phyloP scores from a whole-genome alignment of 2,329 filamentous ascomycete species.

The Aspergillus vadensis region DNA sequence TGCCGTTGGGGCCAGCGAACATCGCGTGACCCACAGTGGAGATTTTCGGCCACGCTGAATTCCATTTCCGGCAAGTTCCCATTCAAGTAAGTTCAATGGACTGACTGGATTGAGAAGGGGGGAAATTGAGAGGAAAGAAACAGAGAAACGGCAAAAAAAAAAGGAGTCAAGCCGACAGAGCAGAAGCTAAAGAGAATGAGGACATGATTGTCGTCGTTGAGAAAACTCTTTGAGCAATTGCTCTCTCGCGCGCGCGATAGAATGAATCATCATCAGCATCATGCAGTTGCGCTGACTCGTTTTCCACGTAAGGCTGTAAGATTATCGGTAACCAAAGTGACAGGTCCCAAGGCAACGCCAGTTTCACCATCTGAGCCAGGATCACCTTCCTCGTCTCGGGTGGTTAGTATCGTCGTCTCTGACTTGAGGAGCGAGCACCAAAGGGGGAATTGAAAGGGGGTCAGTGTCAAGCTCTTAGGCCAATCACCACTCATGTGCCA shows the following conservation, averaged over 20 bases:
- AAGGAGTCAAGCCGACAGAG: too few relatives aligned
- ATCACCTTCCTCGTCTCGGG: background rate
- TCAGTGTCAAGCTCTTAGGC: background rate
- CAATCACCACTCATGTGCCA: background rate
- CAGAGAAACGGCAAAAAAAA: background rate
- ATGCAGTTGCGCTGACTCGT: too few relatives aligned
- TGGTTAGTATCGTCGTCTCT: too few relatives aligned
- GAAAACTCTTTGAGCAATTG: too few relatives aligned
- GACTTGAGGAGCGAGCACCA: background rate
- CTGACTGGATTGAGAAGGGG: background rate
- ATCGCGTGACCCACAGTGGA: constrained; percentile 1
- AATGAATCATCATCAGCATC: too few relatives aligned
- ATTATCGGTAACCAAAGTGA: background rate
- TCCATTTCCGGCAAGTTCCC: constrained; percentile 1
- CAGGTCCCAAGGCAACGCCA: background rate
- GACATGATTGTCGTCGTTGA: too few relatives aligned
- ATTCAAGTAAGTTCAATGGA: too few relatives aligned
- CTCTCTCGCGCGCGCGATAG: too few relatives aligned
- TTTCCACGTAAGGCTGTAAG: background rate
- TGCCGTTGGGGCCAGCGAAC: background rate
- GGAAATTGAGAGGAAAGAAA: background rate
- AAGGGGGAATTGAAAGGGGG: background rate
- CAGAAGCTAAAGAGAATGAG: too few relatives aligned
- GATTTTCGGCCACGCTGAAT: constrained; percentile 2
- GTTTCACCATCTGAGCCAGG: background rate